Conservation (phyloP, 768 basidiomycete species). For the Collybia sordida region DNA sequence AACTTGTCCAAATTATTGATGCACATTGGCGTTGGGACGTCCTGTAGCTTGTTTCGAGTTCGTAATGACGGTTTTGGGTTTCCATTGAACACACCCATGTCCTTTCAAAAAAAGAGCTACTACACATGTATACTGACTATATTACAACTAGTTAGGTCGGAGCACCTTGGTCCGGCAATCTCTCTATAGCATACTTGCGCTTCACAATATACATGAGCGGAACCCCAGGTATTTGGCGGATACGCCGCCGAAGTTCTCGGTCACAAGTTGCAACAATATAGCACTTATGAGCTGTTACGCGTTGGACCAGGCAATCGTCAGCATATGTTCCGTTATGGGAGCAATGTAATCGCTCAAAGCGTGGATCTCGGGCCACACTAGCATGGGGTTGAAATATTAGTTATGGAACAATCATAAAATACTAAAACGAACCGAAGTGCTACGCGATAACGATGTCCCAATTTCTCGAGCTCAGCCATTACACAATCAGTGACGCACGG, state of each 20-base stretch:
- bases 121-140: too few relatives aligned
- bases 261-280: conserved; percentile 99
- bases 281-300: conserved; percentile 92
- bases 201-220: conserved; percentile 98
- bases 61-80: too few relatives aligned
- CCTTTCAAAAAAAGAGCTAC: too few relatives aligned
- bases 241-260: conserved; percentile 86
- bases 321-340: conserved; percentile 97
- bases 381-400: too few relatives aligned
- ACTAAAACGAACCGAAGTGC: conserved; percentile 74
- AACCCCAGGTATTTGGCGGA: conserved; percentile 90
- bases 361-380: conserved; percentile 94
- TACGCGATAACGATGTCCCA: conserved; percentile 93
- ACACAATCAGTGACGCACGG: conserved; percentile 99
- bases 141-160: conserved; percentile 42
- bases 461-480: conserved; percentile 96
- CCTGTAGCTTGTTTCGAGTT: too few relatives aligned
- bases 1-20: too few relatives aligned
- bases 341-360: conserved; percentile 93
- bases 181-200: conserved; percentile 90
- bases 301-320: conserved; percentile 96
- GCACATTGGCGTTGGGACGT: too few relatives aligned
- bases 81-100: too few relatives aligned
- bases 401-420: background rate
- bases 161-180: conserved; percentile 91